phyloP scores from a whole-genome alignment of 2,329 filamentous ascomycete genomes.

The Paraconiothyrium sp. region DNA sequence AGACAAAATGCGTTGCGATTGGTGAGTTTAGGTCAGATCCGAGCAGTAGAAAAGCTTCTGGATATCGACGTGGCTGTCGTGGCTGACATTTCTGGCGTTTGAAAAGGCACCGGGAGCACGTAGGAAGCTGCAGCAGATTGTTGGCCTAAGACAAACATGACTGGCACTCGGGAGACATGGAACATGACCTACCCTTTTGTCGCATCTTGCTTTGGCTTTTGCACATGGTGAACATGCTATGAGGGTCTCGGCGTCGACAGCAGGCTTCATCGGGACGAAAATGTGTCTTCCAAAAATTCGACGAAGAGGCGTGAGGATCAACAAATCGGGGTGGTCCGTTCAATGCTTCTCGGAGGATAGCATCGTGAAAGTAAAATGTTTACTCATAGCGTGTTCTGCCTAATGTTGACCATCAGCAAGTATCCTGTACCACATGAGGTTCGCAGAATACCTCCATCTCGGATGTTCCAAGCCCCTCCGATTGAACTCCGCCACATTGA shows the following conservation, averaged over 20 bases:
- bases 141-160: not conserved
- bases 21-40: not conserved
- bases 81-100: conserved; percentile 16
- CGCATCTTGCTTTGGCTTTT: conserved; percentile 20
- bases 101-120: conserved; percentile 17
- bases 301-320: no score
- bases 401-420: no score
- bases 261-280: not conserved
- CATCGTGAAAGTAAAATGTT: no score
- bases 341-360: no score
- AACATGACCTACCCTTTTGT: conserved; percentile 9
- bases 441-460: no score
- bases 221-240: conserved; percentile 17
- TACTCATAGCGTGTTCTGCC: no score
- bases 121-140: conserved; percentile 11
- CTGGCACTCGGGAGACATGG: not conserved
- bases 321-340: no score
- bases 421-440: no score
- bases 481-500: no score
- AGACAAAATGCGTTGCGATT: no score
- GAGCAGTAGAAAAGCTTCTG: conserved; percentile 4
- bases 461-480: no score
- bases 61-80: conserved; percentile 13
- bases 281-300: no score
- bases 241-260: conserved; percentile 12